Evolutionary conservation across 169 alveolate species (phyloP).

Genomic region (Plasmodium sp.): DNA sequence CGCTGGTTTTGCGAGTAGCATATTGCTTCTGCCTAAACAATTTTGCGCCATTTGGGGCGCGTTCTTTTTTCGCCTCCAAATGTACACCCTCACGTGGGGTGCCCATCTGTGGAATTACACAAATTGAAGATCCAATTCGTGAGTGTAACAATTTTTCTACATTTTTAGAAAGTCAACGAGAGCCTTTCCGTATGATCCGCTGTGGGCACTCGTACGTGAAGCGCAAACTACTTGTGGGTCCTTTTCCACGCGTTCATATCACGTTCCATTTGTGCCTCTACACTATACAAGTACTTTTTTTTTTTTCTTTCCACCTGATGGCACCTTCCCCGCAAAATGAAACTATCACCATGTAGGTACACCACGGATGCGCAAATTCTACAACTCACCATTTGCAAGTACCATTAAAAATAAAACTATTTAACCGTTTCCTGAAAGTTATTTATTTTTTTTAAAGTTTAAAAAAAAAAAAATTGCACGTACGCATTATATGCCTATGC

Average conservation of each 20-base stretch:
- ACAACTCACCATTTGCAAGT: background rate
- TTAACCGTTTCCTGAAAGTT: background rate
- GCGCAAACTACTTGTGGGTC: background rate
- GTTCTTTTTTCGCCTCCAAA: background rate
- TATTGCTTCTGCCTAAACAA: too few relatives aligned
- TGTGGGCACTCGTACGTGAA: background rate
- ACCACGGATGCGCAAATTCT: background rate
- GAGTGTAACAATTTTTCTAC: background rate
- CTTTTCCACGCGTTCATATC: background rate
- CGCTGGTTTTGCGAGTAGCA: background rate
- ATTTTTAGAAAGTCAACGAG: background rate
- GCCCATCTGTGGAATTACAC: background rate
- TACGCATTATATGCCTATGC: background rate
- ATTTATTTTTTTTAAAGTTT: background rate
- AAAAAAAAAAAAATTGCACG: background rate
- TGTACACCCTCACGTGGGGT: background rate
- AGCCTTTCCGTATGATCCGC: background rate
- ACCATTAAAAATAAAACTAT: background rate
- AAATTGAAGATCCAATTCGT: background rate
- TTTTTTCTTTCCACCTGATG: background rate
- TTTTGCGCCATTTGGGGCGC: background rate
- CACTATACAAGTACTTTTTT: background rate
- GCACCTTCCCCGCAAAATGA: background rate
- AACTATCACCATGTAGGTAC: background rate
- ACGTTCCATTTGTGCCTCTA: background rate